Evolutionary conservation across 78 protist species (phyloP).

Genomic region (Tieghemostelium lacteum): DNA sequence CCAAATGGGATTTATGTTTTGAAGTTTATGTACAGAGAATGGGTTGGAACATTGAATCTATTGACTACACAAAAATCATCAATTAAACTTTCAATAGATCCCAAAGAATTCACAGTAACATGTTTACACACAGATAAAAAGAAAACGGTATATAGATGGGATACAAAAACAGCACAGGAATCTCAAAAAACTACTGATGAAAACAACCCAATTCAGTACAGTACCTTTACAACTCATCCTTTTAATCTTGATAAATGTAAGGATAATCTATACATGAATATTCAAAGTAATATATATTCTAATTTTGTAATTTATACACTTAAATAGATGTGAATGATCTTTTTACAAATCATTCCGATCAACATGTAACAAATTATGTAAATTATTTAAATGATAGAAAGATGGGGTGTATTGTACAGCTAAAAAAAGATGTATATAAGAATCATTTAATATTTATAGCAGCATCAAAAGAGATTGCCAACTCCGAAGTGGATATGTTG

Average conservation of each 20-base stretch:
- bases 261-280: background rate
- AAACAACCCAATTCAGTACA: constrained; percentile 48
- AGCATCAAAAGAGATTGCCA: constrained; percentile 78
- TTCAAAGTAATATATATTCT: background rate
- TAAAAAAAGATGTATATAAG: constrained; percentile 75
- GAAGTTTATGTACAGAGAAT: constrained; percentile 70
- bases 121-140: constrained; percentile 68
- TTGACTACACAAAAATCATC: constrained; percentile 38
- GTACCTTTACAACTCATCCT: constrained; percentile 9
- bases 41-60: constrained; percentile 52
- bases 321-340: constrained; percentile 45
- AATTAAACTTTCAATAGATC: constrained; percentile 40
- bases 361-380: constrained; percentile 27
- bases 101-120: constrained; percentile 47
- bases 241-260: constrained; percentile 56
- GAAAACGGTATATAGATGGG: constrained; percentile 70
- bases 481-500: constrained; percentile 77
- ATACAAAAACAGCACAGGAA: constrained; percentile 6
- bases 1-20: constrained; percentile 54
- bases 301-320: background rate
- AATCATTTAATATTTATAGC: constrained; percentile 75
- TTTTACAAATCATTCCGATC: constrained; percentile 34
- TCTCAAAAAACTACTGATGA: background rate
- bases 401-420: constrained; percentile 57
- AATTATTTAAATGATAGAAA: constrained; percentile 55